Evolutionary conservation across 805 yeast species (phyloP), one percentile per base, ranked within the genome.

Genomic region (Blastobotrys mokoenaii): DNA sequence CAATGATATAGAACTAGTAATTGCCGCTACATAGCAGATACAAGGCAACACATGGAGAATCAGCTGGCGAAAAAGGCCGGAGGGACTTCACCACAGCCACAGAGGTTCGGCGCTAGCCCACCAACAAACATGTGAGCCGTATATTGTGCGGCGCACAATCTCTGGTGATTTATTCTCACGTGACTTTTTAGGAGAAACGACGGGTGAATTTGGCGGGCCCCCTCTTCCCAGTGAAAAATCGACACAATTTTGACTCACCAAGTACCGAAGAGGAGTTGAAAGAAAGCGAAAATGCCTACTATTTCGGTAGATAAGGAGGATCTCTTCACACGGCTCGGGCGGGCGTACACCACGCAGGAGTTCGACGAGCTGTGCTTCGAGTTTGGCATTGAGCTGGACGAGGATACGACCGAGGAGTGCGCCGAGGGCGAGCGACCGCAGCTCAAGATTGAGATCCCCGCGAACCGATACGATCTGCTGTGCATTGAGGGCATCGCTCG

Each of bases 401-500:
- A 94, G 69, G 97, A 94, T 65, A 87, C 95, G 62, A 84, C 95
- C 37, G 86, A 83, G 32, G 80, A 76, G 40, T 61, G 57, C 58
- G 96, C 88, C 69, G 73, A 87, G 46, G 97, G 90, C 61, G 95
- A 86, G 67, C 82, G 96, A 65, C 97, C 99, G n/a, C 94, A 90
- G 67, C 75, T 86, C 59, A 93, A 93, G 70, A 87, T 93, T 60
- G 99, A 93, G 66, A 81, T 94, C 52, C 97, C 96, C 47, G 99
- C 99, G 51, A 93, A 93, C 70, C 84, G 99, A 32, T 94, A 93
- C 62, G 99, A 93, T 65, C 80, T 93, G 89, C 79, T 93, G 54
- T 94, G 98, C 72, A 84, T 88, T 57, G 99, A 93, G 69, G 99
- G 99, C 62, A 88, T 93, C 66, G 88, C 97, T 1, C 94, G 87